phyloP scores from a whole-genome alignment of 2,329 filamentous ascomycete genomes.

The Macroventuria anomochaeta region DNA sequence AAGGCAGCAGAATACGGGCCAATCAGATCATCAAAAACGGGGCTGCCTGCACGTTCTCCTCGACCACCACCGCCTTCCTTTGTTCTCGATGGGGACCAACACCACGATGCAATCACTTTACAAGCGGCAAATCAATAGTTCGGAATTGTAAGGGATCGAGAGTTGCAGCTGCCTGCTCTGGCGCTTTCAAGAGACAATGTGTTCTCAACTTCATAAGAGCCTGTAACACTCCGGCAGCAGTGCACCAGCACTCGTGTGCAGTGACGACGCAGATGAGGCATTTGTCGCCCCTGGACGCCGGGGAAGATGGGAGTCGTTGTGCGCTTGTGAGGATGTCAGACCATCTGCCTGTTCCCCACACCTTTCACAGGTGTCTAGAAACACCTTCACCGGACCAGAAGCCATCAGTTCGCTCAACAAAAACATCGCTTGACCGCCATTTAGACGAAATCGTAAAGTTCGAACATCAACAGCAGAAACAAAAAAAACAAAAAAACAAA shows the following conservation, averaged over 20 bases:
- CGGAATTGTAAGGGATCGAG: not conserved
- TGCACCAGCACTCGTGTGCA: not conserved
- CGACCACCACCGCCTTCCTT: conserved; percentile 4
- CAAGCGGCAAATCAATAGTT: conserved; percentile 8
- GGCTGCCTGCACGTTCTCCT: conserved; percentile 30
- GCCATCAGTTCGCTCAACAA: conserved; percentile 1
- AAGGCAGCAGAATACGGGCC: conserved; percentile 41
- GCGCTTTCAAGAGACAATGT: not conserved
- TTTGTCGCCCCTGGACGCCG: conserved; percentile 6
- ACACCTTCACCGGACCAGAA: conserved; percentile 1
- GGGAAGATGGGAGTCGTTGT: conserved; percentile 3
- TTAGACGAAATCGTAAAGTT: not conserved
- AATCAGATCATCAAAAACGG: conserved; percentile 29
- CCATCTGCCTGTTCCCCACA: not conserved
- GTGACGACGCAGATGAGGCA: conserved; percentile 3
- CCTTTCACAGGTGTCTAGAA: not conserved
- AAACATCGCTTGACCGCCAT: conserved; percentile 9
- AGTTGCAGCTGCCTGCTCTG: conserved; percentile 2
- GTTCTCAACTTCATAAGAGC: conserved; percentile 5
- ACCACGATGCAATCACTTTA: not conserved
- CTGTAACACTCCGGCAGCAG: not conserved
- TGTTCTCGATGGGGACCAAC: not conserved
- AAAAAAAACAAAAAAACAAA: not conserved
- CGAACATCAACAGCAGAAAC: not conserved
- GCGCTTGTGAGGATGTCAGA: not conserved